phyloP scores from a whole-genome alignment of 371 early-diverging fungal genomes.

The Haplosporangium sp. region DNA sequence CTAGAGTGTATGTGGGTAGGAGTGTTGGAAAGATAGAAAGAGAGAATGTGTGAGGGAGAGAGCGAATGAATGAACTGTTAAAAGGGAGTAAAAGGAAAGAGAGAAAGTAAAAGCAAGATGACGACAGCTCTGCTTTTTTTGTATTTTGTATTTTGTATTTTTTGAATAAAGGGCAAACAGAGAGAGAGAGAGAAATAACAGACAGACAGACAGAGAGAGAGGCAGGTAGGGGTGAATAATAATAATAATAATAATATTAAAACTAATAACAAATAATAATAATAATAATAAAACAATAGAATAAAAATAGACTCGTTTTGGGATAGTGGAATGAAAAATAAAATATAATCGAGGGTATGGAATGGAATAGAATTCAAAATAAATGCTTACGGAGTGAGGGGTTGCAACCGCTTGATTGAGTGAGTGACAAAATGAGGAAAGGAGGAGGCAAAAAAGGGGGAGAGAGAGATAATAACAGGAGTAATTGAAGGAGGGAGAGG shows the following conservation, averaged over 20 bases:
- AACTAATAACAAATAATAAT: not conserved
- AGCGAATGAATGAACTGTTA: not conserved
- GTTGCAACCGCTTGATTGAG: not conserved
- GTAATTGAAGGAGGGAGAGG: too few species aligned
- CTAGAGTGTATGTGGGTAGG: too few species aligned
- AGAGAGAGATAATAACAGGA: too few species aligned
- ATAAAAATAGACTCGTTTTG: not conserved
- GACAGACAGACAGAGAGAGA: not conserved
- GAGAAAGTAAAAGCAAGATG: not conserved
- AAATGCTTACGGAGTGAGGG: not conserved
- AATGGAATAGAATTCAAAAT: not conserved
- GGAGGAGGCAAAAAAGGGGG: not conserved
- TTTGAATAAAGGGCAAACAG: too few species aligned
- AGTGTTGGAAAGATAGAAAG: too few species aligned
- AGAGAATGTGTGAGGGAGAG: too few species aligned
- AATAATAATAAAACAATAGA: not conserved
- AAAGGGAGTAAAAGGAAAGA: not conserved
- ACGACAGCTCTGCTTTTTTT: not conserved
- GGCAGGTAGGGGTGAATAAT: not conserved
- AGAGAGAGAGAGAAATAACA: too few species aligned
- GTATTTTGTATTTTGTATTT: too few species aligned
- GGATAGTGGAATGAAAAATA: not conserved
- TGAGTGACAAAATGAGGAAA: not conserved
- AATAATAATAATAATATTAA: not conserved
- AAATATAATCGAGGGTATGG: constrained; percentile 1